Percentiles rank a stretch among this genome's conserved stretches.
These are phyloP conservation scores for Phaeoacremonium minimum DNA, from an alignment of 2,329 filamentous ascomycete genomes.

Conservation along the genomic window DNA sequence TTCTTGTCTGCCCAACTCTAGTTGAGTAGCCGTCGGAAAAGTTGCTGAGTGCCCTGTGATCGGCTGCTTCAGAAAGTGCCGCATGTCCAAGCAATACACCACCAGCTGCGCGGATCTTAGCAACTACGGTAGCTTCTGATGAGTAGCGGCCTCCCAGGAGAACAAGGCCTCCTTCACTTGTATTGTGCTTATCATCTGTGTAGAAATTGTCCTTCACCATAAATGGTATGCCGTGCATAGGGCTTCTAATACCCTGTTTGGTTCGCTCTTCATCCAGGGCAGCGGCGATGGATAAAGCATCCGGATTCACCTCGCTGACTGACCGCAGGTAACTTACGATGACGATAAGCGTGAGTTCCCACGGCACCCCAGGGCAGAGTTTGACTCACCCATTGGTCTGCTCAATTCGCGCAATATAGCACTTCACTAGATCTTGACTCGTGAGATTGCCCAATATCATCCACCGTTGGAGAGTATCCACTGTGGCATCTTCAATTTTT, in stretches of 20 bases:
- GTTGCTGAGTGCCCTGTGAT: constrained; percentile 3
- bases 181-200: constrained; percentile 56
- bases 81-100: neutral
- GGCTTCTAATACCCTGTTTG: constrained; percentile 22
- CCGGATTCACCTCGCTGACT: constrained; percentile 29
- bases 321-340: constrained; percentile 16
- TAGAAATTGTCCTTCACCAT: constrained; percentile 64
- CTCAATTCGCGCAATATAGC: constrained; percentile 17
- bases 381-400: constrained; percentile 14
- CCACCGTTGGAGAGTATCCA: neutral
- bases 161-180: constrained; percentile 53
- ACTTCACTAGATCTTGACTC: constrained; percentile 10
- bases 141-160: constrained; percentile 37
- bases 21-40: constrained; percentile 6
- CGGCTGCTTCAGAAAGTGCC: neutral
- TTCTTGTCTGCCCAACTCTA: constrained; percentile 6
- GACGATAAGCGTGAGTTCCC: too few relatives aligned
- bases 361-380: too few relatives aligned
- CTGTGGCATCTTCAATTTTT: neutral
- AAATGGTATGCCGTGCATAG: constrained; percentile 60
- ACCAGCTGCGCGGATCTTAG: neutral
- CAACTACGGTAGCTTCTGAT: neutral
- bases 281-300: constrained; percentile 24
- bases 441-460: constrained; percentile 3
- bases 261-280: constrained; percentile 24